These are phyloP conservation scores for Xylaria telfairii DNA, from an alignment of 495 filamentous ascomycete genomes.

Conservation along the genomic window DNA sequence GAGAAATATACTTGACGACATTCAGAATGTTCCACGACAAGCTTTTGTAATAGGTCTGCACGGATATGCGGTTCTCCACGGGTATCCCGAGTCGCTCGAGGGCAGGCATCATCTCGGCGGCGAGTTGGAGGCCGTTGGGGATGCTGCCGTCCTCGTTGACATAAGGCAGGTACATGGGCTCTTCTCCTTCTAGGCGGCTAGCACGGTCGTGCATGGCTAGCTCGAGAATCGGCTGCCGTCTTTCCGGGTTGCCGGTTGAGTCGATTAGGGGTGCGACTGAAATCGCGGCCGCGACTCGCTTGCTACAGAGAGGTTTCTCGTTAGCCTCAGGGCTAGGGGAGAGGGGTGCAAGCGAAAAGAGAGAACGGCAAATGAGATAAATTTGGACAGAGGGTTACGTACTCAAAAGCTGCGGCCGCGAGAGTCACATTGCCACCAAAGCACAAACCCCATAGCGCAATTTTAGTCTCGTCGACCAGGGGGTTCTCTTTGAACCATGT, in stretches of 20 bases:
- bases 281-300: background rate
- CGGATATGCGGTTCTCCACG: background rate
- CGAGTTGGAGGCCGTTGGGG: background rate
- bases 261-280: slow-evolving; percentile 1
- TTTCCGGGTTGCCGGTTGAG: background rate
- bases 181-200: background rate
- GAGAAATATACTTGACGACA: slow-evolving; percentile 3
- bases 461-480: background rate
- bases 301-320: background rate
- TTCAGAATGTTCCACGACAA: slow-evolving; percentile 6
- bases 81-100: background rate
- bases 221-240: background rate
- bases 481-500: background rate
- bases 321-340: background rate
- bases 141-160: slow-evolving; percentile 4
- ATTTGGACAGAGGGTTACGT: background rate
- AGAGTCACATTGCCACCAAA: background rate
- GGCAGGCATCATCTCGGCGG: background rate
- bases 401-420: slow-evolving; percentile 3
- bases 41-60: background rate
- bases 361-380: too few relatives aligned
- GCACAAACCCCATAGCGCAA: background rate
- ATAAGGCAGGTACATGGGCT: background rate
- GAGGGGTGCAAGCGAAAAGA: background rate
- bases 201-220: slow-evolving; percentile 1